These are phyloP conservation scores for Rhynchosporium graminicola DNA, from an alignment of 2,329 filamentous ascomycete species.

Conservation along the genomic window DNA sequence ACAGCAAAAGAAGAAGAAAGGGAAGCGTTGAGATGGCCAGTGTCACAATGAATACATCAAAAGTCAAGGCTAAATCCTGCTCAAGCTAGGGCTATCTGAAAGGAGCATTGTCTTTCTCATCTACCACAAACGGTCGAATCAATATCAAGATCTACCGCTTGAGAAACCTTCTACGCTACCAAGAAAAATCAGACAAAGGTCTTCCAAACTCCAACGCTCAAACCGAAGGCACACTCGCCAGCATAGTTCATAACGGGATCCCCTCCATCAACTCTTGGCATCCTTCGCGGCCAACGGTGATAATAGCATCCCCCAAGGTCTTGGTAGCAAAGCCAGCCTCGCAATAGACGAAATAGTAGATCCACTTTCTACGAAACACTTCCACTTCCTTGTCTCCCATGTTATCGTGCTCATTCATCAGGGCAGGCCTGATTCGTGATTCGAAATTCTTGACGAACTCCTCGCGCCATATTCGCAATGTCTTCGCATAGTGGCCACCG, in stretches of 20 bases:
- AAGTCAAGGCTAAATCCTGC: background rate
- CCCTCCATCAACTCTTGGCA: constrained; percentile 69
- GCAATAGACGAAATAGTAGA: constrained; percentile 74
- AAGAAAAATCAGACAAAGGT: constrained; percentile 2
- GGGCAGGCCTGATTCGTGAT: constrained; percentile 57
- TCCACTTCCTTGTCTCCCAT: constrained; percentile 64
- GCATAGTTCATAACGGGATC: constrained; percentile 56
- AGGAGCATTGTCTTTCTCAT: background rate
- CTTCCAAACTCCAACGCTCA: constrained; percentile 23
- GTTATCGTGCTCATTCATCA: constrained; percentile 57
- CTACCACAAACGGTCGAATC: constrained; percentile 2
- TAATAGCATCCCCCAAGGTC: constrained; percentile 70
- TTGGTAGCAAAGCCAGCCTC: constrained; percentile 73
- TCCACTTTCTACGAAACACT: constrained; percentile 70
- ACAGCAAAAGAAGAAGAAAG: constrained; percentile 45
- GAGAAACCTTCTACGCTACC: constrained; percentile 5
- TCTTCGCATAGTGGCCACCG: constrained; percentile 71
- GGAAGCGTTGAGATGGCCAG: constrained; percentile 28
- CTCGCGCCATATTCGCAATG: constrained; percentile 67
- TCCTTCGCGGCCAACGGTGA: constrained; percentile 58
- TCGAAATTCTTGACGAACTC: constrained; percentile 66
- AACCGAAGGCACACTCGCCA: constrained; percentile 13
- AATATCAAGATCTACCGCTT: constrained; percentile 7
- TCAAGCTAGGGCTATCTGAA: background rate
- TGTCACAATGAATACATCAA: background rate